Conservation (phyloP, 1,284 basidiomycete species). For the Bjerkandera adusta region DNA sequence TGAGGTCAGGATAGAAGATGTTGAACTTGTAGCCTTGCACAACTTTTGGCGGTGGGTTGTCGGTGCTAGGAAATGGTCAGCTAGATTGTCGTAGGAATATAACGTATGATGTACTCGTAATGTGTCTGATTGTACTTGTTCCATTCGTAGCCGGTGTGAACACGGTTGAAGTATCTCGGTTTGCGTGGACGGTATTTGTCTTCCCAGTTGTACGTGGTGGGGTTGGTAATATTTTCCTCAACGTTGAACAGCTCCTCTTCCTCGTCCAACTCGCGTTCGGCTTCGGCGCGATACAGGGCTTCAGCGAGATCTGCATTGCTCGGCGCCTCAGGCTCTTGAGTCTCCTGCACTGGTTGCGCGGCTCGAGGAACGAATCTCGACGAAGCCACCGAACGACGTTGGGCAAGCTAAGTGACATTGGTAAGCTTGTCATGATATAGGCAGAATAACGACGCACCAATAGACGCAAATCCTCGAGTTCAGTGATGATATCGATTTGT, state of each 20-base stretch:
- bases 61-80: conserved; percentile 54
- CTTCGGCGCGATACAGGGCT: conserved; percentile 82
- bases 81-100: not conserved
- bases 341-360: conserved; percentile 37
- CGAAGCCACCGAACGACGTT: conserved; percentile 74
- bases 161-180: conserved; percentile 98
- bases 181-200: conserved; percentile 99
- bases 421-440: not conserved
- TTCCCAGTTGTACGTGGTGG: conserved; percentile 93
- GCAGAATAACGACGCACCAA: conserved; percentile 51
- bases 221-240: conserved; percentile 81
- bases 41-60: conserved; percentile 96
- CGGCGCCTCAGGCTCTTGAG: conserved; percentile 47
- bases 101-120: conserved; percentile 77
- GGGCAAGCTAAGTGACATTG: conserved; percentile 57
- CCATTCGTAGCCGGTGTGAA: conserved; percentile 99
- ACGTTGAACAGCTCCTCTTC: conserved; percentile 93
- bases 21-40: conserved; percentile 99
- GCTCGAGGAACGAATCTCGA: conserved; percentile 85
- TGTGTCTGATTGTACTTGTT: conserved; percentile 99
- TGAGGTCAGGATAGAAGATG: conserved; percentile 94
- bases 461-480: conserved; percentile 60
- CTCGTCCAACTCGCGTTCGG: conserved; percentile 90
- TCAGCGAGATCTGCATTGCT: conserved; percentile 81
- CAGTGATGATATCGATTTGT: conserved; percentile 73